These are phyloP conservation scores for Xylaria nigripes DNA, from an alignment of 495 filamentous ascomycete genomes.

Conservation along the genomic window DNA sequence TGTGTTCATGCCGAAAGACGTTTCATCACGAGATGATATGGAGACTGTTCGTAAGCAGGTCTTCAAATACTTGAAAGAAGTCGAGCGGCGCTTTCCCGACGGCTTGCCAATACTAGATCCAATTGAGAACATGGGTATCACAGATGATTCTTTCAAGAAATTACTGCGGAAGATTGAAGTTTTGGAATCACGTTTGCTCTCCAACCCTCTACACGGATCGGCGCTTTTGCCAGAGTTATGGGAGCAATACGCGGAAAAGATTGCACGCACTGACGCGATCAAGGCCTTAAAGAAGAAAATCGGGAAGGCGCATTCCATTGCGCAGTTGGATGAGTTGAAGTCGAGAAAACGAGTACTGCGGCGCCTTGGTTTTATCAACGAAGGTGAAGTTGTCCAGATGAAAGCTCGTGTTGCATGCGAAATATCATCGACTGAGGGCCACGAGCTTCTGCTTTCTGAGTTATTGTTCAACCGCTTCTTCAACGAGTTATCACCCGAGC, in stretches of 20 bases:
- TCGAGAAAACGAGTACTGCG: slow-evolving; percentile 92
- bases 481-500: slow-evolving; percentile 84
- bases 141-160: slow-evolving; percentile 85
- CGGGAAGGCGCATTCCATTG: slow-evolving; percentile 66
- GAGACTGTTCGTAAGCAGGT: slow-evolving; percentile 53
- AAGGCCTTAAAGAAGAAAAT: slow-evolving; percentile 84
- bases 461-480: slow-evolving; percentile 96
- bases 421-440: slow-evolving; percentile 77
- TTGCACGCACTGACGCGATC: slow-evolving; percentile 65
- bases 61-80: slow-evolving; percentile 54
- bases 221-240: slow-evolving; percentile 73
- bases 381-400: slow-evolving; percentile 84
- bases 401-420: slow-evolving; percentile 96
- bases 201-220: slow-evolving; percentile 84
- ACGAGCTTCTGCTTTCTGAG: slow-evolving; percentile 83
- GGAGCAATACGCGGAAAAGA: slow-evolving; percentile 73
- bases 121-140: slow-evolving; percentile 89
- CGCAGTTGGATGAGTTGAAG: slow-evolving; percentile 93
- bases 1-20: slow-evolving; percentile 69
- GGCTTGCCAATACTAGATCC: slow-evolving; percentile 83
- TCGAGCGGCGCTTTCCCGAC: slow-evolving; percentile 81
- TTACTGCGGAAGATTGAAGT: slow-evolving; percentile 94
- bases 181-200: slow-evolving; percentile 79
- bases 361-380: slow-evolving; percentile 91
- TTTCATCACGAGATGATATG: slow-evolving; percentile 51